Evolutionary conservation across 2,329 filamentous ascomycete species (phyloP).

Genomic region (Cladosporium sp.): DNA sequence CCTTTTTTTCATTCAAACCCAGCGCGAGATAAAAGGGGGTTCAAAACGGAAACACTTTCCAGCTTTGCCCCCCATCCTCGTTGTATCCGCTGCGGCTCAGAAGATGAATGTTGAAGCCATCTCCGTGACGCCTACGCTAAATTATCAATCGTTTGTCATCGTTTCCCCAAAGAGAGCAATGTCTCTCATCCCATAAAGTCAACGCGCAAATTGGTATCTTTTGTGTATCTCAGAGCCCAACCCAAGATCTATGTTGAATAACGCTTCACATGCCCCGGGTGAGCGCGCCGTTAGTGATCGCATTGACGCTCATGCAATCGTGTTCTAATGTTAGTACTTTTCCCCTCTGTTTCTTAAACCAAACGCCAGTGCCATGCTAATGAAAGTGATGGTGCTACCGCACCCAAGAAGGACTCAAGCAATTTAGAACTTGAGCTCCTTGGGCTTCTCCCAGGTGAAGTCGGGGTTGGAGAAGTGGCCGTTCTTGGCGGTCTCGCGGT

Average conservation of each 20-base stretch:
- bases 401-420: not conserved
- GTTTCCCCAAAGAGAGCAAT: conserved; percentile 4
- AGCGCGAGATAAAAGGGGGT: not conserved
- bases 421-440: conserved; percentile 82
- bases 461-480: conserved; percentile 98
- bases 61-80: not conserved
- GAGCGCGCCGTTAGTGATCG: conserved; percentile 10
- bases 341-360: not conserved
- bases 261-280: conserved; percentile 16
- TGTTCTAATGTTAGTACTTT: conserved; percentile 10
- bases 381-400: conserved; percentile 3
- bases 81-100: conserved; percentile 8
- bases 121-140: conserved; percentile 25
- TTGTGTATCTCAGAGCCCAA: conserved; percentile 23
- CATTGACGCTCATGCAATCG: conserved; percentile 14
- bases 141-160: conserved; percentile 13
- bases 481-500: conserved; percentile 98
- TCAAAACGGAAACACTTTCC: not conserved
- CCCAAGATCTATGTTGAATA: conserved; percentile 24
- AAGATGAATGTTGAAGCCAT: conserved; percentile 24
- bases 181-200: not conserved
- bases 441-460: conserved; percentile 98
- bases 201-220: conserved; percentile 12
- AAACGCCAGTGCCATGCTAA: conserved; percentile 11
- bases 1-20: conserved; percentile 6